phyloP scores from a whole-genome alignment of 164 flowering plant genomes.

The Aristolochia californica region DNA sequence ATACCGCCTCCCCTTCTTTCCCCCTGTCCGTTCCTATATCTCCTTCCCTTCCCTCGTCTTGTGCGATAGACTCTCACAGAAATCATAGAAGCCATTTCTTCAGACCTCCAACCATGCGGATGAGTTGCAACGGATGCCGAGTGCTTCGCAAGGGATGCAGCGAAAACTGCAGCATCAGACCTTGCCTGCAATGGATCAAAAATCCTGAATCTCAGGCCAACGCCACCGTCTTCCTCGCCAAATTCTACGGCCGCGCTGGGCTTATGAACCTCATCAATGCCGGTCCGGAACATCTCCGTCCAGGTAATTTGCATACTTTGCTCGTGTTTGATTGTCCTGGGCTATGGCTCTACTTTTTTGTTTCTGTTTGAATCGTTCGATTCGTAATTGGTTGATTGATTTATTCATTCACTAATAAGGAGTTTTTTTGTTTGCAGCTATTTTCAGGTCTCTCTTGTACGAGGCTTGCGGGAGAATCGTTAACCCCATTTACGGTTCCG shows the following conservation, averaged over 20 bases:
- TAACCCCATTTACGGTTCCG: conserved; percentile 63
- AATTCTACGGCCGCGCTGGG: conserved; percentile 96
- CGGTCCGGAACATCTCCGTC: conserved; percentile 84
- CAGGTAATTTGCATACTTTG: conserved; percentile 64
- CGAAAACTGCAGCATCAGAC: conserved; percentile 73
- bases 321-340: no score
- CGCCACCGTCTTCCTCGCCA: conserved; percentile 96
- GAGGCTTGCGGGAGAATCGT: conserved; percentile 92
- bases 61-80: neutral
- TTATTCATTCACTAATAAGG: no score
- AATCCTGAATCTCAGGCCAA: conserved; percentile 79
- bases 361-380: no score
- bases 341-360: no score
- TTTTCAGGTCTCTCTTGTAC: conserved; percentile 62
- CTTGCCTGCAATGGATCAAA: conserved; percentile 88
- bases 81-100: no score
- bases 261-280: conserved; percentile 91
- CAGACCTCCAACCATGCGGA: conserved; percentile 35
- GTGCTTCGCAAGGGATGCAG: conserved; percentile 89
- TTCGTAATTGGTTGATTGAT: neutral
- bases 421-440: conserved; percentile 29
- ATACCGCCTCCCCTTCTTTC: neutral
- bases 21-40: neutral
- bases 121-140: conserved; percentile 93
- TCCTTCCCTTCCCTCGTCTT: neutral